Conservation (phyloP, 305 asterid species). For the Solanum aculeatissimum region DNA sequence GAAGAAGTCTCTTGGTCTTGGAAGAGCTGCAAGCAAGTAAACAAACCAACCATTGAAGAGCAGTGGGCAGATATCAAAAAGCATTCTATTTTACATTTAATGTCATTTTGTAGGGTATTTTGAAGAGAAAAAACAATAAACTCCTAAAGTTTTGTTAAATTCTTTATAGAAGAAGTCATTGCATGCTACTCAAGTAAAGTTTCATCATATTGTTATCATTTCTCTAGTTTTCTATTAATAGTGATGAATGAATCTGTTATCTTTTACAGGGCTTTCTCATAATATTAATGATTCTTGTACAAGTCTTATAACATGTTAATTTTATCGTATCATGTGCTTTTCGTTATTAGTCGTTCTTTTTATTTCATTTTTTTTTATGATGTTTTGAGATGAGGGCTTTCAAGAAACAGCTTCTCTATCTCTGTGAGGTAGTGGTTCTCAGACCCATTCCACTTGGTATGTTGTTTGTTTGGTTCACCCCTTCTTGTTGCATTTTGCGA, state of each 20-base stretch:
- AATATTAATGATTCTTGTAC: neutral
- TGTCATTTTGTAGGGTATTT: neutral
- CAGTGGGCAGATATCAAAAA: neutral
- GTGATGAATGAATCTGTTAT: neutral
- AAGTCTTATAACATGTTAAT: too few relatives aligned
- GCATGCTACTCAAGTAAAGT: constrained; percentile 3
- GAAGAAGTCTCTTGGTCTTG: neutral
- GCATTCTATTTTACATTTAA: neutral
- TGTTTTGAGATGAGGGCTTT: too few relatives aligned
- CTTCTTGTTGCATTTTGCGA: neutral
- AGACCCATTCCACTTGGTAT: too few relatives aligned
- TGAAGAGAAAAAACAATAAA: constrained; percentile 10
- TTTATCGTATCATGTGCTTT: too few relatives aligned
- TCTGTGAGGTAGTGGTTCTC: too few relatives aligned
- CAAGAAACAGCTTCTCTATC: too few relatives aligned
- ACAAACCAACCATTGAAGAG: neutral
- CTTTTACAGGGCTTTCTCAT: neutral
- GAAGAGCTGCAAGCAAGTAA: neutral
- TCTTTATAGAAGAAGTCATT: constrained; percentile 8
- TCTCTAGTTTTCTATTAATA: neutral
- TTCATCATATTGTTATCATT: neutral
- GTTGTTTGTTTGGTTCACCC: neutral
- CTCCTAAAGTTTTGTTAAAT: constrained; percentile 3
- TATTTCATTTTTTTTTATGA: too few relatives aligned
- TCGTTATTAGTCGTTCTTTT: too few relatives aligned